Base-by-base conservation (phyloP, 371 early-diverging fungal genomes). In the Mucor irregularis region DNA sequence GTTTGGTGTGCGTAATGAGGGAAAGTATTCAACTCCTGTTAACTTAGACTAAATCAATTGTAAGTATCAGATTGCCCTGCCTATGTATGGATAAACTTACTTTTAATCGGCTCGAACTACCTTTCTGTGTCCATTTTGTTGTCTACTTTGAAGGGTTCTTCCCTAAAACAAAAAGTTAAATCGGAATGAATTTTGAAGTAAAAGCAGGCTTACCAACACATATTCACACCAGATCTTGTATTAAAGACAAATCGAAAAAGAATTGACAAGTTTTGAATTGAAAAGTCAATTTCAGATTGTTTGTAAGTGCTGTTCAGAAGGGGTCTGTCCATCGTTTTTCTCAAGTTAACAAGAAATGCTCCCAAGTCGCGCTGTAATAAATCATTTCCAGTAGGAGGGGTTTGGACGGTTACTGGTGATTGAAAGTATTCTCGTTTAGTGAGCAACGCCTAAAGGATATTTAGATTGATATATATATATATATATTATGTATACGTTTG, bases 301-400 rank as follows among this genome's bases (percentile, higher is more conserved):
- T 40, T 47, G 39, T 53, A 28, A 47, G 26, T 59, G 33, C 14
- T 28, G 2, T n/a, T 52, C 40, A 59, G 11, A 59, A 51, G 53
- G 11, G 29, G 9, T 34, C 53, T 59, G 53, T 59, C 60, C 28
- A 59, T 25, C 26, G 40, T 59, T 53, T 59, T 48, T 14, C 28
- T 59, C 19, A 59, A 40, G 35, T 48, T 48, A 33, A 53, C 26
- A 31, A 59, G 28, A 48, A 51, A 58, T 14, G 37, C 13, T 14
- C 48, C 40, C 13, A 59, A 47, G 25, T 59, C 35, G 45, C 53
- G 59, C 33, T 48, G 60, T 40, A 53, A 59, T 14, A 39, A 29
- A 40, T 37, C 40, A 3, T 59, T 53, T 59, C 53, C 53, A n/a
- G 53, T 53, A 37, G 60, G 51, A n/a, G 46, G 47, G 50, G 52